phyloP scores from a whole-genome alignment of 148 eudicot genomes.

The Arctostaphylos glauca region DNA sequence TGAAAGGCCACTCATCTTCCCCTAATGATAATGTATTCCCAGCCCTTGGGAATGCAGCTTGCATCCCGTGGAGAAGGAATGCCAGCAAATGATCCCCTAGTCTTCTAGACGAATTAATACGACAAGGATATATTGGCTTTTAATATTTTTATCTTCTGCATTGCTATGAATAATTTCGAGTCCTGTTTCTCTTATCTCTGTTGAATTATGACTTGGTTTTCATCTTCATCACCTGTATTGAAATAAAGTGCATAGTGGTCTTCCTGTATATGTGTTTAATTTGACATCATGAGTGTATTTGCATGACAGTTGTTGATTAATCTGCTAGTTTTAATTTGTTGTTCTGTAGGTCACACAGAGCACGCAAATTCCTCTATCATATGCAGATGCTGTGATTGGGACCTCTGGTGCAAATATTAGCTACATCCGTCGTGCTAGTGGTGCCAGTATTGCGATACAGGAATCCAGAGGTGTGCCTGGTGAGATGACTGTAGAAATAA shows the following conservation, averaged over 20 bases:
- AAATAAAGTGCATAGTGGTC: not conserved
- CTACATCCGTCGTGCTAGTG: slow-evolving; percentile 43
- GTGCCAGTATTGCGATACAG: slow-evolving; percentile 48
- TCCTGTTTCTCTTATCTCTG: not conserved
- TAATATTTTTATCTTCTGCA: not conserved
- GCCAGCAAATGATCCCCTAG: not conserved
- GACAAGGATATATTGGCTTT: not conserved
- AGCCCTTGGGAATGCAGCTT: not conserved
- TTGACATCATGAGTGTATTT: not conserved
- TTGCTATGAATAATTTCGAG: not conserved
- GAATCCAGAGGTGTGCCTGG: slow-evolving; percentile 45
- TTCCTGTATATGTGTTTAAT: not conserved
- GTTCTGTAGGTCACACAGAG: slow-evolving; percentile 39
- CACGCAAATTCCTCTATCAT: slow-evolving; percentile 48
- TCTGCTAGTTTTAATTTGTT: not conserved
- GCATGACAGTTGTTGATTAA: not conserved
- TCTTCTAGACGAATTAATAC: not conserved
- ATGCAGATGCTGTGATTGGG: slow-evolving; percentile 52
- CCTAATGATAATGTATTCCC: not conserved
- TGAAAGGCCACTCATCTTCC: not conserved
- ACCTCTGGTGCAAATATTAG: slow-evolving; percentile 43
- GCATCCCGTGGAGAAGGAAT: not conserved
- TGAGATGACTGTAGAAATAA: slow-evolving; percentile 51
- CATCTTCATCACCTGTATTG: not conserved
- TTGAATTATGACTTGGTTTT: not conserved